Percentiles rank a stretch among this genome's conserved stretches.
Conservation (phyloP, 768 basidiomycete genomes). For the Tephrocybe rancida region DNA sequence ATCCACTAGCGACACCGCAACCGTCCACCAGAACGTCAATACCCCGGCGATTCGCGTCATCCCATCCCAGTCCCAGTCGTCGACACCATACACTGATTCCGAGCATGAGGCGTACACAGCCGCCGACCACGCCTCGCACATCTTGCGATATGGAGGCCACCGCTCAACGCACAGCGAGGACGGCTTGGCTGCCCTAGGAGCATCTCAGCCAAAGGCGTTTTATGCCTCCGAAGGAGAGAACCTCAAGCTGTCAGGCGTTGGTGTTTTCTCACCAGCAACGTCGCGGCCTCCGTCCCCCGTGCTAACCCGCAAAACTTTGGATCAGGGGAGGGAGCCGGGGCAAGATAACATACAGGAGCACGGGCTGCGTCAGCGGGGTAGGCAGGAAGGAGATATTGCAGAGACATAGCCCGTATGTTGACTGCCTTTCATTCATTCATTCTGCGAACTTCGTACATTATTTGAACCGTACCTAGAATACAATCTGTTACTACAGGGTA, state of each 20-base stretch:
- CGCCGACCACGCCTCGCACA: conserved; percentile 7
- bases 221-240: conserved; percentile 53
- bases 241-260: conserved; percentile 66
- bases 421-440: background rate
- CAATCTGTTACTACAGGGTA: conserved; percentile 12
- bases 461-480: conserved; percentile 10
- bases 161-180: conserved; percentile 1
- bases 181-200: conserved; percentile 13
- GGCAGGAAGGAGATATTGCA: conserved; percentile 2
- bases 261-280: conserved; percentile 70
- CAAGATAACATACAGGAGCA: conserved; percentile 19
- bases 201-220: conserved; percentile 43
- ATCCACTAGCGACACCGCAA: conserved; percentile 63
- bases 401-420: background rate
- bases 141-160: too few relatives aligned
- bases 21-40: conserved; percentile 29
- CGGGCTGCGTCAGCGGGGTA: conserved; percentile 18
- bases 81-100: conserved; percentile 28
- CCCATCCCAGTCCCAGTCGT: conserved; percentile 26
- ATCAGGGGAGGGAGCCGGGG: conserved; percentile 17
- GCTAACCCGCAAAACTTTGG: conserved; percentile 39
- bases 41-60: conserved; percentile 36
- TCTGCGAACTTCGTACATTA: background rate
- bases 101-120: conserved; percentile 18
- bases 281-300: conserved; percentile 71